Base-by-base conservation (phyloP, 2,329 filamentous ascomycete genomes). In the Neoarthrinium moseri region DNA sequence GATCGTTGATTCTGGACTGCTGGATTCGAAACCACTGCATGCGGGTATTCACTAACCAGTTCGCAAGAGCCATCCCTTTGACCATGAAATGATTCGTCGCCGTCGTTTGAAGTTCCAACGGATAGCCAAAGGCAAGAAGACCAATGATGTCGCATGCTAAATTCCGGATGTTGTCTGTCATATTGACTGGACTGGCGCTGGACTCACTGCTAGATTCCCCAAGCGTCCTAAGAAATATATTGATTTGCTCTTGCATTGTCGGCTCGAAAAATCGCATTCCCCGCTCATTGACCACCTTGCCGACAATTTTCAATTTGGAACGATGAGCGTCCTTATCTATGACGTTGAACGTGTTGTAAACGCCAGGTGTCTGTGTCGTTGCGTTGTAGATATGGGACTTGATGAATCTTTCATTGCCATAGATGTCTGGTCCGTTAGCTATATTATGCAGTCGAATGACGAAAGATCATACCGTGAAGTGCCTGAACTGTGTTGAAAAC, bases 351-450 rank as follows among this genome's bases (percentile, higher is more conserved):
- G 43, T 29, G 32, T 51, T 54, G 18, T 30, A 34, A 4, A 41
- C 42, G 10, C 53, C 53, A 1, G 47, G 48, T 20, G 47, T 48
- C 2, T 40, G 43, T 11, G 22, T 20, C 1, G 49, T 55, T 15
- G 44, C 40, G 11, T 49, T 43, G 35, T 56, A 55, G n/a, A 52
- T 36, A 11, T 45, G 46, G 4, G 54, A 51, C 40, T 56, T 56
- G 40, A 49, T 43, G 10, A 52, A 38, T 29, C 49, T 45, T 3
- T 54, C 49, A 43, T 52, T 54, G 10, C 50, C 35, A 24, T 55
- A 55, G 37, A 56, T 55, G 32, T 56, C 54, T 56, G 20, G 2
- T 12, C 2, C 7, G n/a, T 35, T 35, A 35, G 33, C 11, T n/a
- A n/a, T n/a, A n/a, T n/a, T n/a, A n/a, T n/a, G n/a, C n/a, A n/a